Conservation (phyloP, 2,329 filamentous ascomycete genomes). For the Xenosphaeropsis pyriputrescens region DNA sequence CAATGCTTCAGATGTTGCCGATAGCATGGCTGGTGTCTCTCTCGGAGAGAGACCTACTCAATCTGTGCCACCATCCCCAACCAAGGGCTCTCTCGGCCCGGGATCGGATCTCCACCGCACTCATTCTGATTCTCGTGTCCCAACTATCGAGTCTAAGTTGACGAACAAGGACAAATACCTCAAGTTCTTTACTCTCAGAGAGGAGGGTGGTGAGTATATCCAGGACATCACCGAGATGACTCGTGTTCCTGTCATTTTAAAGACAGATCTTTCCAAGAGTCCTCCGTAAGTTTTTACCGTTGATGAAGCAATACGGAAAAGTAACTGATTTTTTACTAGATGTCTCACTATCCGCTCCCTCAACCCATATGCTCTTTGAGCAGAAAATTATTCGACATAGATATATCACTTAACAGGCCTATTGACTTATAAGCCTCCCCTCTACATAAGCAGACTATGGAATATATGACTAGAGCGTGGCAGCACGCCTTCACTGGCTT, state of each 20-base stretch:
- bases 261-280: conserved; percentile 97
- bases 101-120: conserved; percentile 66
- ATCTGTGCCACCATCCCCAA: conserved; percentile 86
- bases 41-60: conserved; percentile 81
- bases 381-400: too few species aligned
- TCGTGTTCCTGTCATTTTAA: conserved; percentile 89
- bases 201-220: conserved; percentile 90
- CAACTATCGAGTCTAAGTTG: conserved; percentile 58
- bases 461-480: too few species aligned
- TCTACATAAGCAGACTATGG: too few species aligned
- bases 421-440: too few species aligned
- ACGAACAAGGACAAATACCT: conserved; percentile 95
- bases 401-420: too few species aligned
- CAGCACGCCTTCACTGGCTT: too few species aligned
- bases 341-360: conserved; percentile 74
- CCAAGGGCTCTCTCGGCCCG: conserved; percentile 54
- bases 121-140: conserved; percentile 86
- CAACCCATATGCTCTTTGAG: conserved; percentile 58
- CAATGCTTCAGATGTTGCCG: conserved; percentile 68
- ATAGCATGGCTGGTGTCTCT: conserved; percentile 82
- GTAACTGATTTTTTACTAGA: conserved; percentile 23
- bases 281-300: conserved; percentile 67
- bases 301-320: too few species aligned
- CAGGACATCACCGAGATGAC: conserved; percentile 98
- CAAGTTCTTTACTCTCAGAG: conserved; percentile 74